These are phyloP conservation scores for Thuja plicata DNA, from an alignment of 83 land plant genomes.

Conservation along the genomic window DNA sequence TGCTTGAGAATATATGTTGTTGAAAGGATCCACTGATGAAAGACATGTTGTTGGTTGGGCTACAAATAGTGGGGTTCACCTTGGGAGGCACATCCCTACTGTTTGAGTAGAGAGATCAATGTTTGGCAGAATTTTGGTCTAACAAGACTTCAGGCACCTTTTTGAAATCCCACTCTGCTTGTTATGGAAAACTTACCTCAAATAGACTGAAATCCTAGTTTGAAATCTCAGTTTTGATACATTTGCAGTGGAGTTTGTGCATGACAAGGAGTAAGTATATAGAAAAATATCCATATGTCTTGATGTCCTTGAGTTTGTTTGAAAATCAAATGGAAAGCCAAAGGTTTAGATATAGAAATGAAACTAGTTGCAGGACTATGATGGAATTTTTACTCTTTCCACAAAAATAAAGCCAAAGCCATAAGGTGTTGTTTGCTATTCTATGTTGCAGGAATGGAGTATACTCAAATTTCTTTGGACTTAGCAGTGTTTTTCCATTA, in stretches of 20 bases:
- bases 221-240: neutral
- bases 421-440: neutral
- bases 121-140: too few relatives aligned
- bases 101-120: too few relatives aligned
- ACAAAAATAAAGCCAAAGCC: neutral
- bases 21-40: too few relatives aligned
- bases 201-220: neutral
- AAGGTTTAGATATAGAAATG: neutral
- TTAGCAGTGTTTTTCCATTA: neutral
- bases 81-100: too few relatives aligned
- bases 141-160: too few relatives aligned
- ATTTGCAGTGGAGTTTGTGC: neutral
- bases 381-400: neutral
- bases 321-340: neutral
- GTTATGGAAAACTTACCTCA: neutral
- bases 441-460: neutral
- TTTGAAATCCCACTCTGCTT: too few relatives aligned
- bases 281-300: neutral
- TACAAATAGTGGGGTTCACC: too few relatives aligned
- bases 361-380: neutral
- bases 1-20: too few relatives aligned
- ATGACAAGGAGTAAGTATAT: neutral
- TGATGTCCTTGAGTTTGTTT: neutral
- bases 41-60: too few relatives aligned
- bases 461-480: neutral